Conservation (phyloP, 208 protist species). For the Trypanosoma mega region DNA sequence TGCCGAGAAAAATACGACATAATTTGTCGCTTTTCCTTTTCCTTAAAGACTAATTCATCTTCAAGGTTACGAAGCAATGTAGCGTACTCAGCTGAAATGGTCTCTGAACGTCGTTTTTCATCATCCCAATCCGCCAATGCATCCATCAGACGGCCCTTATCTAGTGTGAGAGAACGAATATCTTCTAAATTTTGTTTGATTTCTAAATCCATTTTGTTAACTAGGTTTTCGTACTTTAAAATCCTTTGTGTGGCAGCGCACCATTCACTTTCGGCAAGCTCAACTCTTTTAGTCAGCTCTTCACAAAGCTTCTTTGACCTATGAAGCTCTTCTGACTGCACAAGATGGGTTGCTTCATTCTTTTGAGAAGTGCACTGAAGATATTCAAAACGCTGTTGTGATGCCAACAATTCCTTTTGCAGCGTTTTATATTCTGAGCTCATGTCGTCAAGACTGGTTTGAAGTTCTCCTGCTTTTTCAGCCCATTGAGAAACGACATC, state of each 20-base stretch:
- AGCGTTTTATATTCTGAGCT: constrained; percentile 13
- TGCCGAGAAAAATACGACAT: neutral
- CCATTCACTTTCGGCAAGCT: constrained; percentile 12
- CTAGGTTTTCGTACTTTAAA: constrained; percentile 43
- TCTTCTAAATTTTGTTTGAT: constrained; percentile 29
- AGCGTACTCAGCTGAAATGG: constrained; percentile 23
- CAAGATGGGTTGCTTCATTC: constrained; percentile 23
- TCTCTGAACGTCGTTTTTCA: constrained; percentile 28
- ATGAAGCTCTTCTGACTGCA: constrained; percentile 18
- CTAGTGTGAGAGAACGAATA: neutral
- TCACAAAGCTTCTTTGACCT: constrained; percentile 14
- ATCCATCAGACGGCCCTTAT: constrained; percentile 12
- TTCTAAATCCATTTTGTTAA: constrained; percentile 46
- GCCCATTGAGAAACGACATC: constrained; percentile 77
- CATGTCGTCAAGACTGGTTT: constrained; percentile 31
- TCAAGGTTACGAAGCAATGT: constrained; percentile 10
- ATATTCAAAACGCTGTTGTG: constrained; percentile 12
- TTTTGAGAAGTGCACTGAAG: constrained; percentile 24
- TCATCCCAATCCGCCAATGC: constrained; percentile 16
- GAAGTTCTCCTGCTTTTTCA: constrained; percentile 44
- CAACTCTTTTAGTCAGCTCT: constrained; percentile 15
- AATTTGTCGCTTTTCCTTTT: too few relatives aligned
- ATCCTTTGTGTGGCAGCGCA: constrained; percentile 26
- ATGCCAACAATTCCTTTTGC: constrained; percentile 4
- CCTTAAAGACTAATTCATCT: neutral